Evolutionary conservation across 805 yeast species (phyloP).

Genomic region (Lipomyces sp.): DNA sequence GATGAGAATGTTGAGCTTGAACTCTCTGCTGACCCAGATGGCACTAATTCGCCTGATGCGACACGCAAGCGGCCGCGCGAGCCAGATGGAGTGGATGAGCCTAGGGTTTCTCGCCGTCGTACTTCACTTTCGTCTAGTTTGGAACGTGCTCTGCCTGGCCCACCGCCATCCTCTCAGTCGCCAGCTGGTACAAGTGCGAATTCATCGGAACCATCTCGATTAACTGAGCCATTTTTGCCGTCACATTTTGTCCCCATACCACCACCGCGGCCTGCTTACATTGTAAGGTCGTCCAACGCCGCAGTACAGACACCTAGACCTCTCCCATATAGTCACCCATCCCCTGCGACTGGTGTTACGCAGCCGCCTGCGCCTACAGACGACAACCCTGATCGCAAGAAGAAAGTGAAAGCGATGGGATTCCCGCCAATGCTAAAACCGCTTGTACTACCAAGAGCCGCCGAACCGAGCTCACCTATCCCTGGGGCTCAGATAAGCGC

Average conservation of each 20-base stretch:
- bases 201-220: neutral
- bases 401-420: constrained; percentile 40
- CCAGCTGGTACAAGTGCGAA: neutral
- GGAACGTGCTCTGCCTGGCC: neutral
- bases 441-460: constrained; percentile 7
- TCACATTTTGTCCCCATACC: constrained; percentile 20
- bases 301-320: neutral
- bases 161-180: neutral
- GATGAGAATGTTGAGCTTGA: constrained; percentile 5
- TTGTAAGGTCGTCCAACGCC: constrained; percentile 8
- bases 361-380: neutral
- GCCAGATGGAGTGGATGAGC: neutral
- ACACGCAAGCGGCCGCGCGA: neutral
- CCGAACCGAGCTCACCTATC: neutral
- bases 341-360: neutral
- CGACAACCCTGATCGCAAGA: constrained; percentile 22
- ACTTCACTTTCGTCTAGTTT: neutral
- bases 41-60: neutral
- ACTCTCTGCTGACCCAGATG: neutral
- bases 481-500: neutral
- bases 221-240: constrained; percentile 24
- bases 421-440: constrained; percentile 40
- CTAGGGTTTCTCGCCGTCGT: neutral
- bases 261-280: constrained; percentile 33
- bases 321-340: constrained; percentile 5